Percentiles rank a stretch among this genome's conserved stretches.
These are phyloP conservation scores for Lasiosphaeris hirsuta DNA, from an alignment of 495 filamentous ascomycete genomes.

Conservation along the genomic window DNA sequence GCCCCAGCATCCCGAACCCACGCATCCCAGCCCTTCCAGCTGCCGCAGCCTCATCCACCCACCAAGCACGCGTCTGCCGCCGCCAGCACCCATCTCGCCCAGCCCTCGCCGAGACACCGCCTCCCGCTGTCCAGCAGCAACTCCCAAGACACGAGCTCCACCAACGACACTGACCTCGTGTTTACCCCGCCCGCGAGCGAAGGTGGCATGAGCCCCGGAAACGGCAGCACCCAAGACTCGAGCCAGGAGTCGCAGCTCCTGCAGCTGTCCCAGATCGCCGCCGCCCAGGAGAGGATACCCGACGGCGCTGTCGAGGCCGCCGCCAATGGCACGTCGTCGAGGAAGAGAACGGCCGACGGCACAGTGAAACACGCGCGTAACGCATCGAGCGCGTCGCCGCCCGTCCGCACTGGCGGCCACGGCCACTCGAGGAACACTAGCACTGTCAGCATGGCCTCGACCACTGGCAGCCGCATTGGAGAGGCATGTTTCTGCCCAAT, in stretches of 20 bases:
- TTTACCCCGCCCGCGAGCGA: constrained; percentile 49
- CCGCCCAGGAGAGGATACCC: constrained; percentile 46
- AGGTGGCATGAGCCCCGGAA: constrained; percentile 35
- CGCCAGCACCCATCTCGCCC: not conserved
- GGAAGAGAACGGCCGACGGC: constrained; percentile 65
- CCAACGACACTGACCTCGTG: constrained; percentile 41
- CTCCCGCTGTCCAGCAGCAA: constrained; percentile 37
- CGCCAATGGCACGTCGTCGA: constrained; percentile 31
- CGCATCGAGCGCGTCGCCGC: constrained; percentile 38
- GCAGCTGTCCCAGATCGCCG: constrained; percentile 52
- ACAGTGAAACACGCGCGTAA: constrained; percentile 51
- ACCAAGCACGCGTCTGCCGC: not conserved
- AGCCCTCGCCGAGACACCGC: constrained; percentile 18
- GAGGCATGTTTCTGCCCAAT: constrained; percentile 55
- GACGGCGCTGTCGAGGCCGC: constrained; percentile 23
- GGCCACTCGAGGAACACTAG: constrained; percentile 67
- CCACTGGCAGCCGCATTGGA: constrained; percentile 61
- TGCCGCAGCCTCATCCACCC: not conserved
- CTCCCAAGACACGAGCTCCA: constrained; percentile 41
- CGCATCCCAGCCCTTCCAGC: no score
- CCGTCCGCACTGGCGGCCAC: constrained; percentile 33
- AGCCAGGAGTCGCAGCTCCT: constrained; percentile 49
- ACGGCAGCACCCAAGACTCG: constrained; percentile 33
- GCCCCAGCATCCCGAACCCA: not conserved
- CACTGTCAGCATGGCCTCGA: constrained; percentile 52